phyloP scores from a whole-genome alignment of 805 yeast species.

The Brettanomyces bruxellensis region DNA sequence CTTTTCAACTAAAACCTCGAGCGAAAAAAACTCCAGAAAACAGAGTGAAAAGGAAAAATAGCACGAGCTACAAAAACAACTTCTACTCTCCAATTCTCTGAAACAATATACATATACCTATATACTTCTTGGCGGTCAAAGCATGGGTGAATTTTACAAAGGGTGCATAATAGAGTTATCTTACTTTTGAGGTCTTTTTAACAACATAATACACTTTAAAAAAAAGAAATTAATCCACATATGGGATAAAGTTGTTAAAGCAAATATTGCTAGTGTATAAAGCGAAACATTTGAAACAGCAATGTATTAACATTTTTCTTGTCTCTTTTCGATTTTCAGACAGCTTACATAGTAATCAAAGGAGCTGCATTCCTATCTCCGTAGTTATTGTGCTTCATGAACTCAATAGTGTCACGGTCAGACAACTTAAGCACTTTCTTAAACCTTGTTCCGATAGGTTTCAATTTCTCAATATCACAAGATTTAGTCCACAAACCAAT shows the following conservation, averaged over 20 bases:
- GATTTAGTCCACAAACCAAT: conserved; percentile 92
- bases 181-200: too few relatives aligned
- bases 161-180: too few relatives aligned
- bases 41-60: too few relatives aligned
- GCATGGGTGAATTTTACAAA: too few relatives aligned
- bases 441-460: conserved; percentile 76
- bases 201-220: too few relatives aligned
- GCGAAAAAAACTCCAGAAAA: too few relatives aligned
- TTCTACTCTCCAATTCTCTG: too few relatives aligned
- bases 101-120: too few relatives aligned
- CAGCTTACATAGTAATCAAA: conserved; percentile 11
- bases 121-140: too few relatives aligned
- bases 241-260: not conserved
- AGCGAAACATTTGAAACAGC: not conserved
- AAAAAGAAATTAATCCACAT: not conserved
- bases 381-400: conserved; percentile 54
- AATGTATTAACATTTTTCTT: not conserved
- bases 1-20: too few relatives aligned
- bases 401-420: conserved; percentile 73
- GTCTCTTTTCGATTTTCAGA: not conserved
- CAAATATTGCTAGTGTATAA: too few relatives aligned
- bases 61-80: too few relatives aligned
- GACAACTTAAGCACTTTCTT: conserved; percentile 74
- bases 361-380: conserved; percentile 23
- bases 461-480: conserved; percentile 52